Conservation (phyloP, 805 yeast genomes). For the Yamadazyma akitaensis region DNA sequence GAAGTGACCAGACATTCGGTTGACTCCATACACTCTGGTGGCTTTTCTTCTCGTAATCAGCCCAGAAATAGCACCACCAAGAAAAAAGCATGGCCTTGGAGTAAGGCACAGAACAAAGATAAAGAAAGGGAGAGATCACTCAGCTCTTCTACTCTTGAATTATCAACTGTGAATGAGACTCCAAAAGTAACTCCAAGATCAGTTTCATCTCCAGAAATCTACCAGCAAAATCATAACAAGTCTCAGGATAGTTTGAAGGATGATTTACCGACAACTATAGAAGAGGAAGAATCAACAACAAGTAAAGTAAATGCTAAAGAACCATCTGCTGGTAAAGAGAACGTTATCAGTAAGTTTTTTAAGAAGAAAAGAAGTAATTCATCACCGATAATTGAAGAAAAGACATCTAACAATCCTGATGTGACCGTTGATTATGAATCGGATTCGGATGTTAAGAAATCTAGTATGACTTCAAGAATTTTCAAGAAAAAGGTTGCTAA, state of each 20-base stretch:
- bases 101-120: conserved; percentile 14
- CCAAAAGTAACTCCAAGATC: conserved; percentile 20
- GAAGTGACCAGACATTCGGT: conserved; percentile 8
- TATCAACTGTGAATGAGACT: conserved; percentile 23
- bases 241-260: background rate
- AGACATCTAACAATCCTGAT: conserved; percentile 11
- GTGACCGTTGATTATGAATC: conserved; percentile 27
- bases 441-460: conserved; percentile 13
- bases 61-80: conserved; percentile 19
- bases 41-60: conserved; percentile 14
- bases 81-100: conserved; percentile 44
- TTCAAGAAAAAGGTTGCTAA: conserved; percentile 20
- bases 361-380: conserved; percentile 30
- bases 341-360: conserved; percentile 39
- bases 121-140: conserved; percentile 23
- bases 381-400: conserved; percentile 3
- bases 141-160: conserved; percentile 29
- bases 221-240: background rate
- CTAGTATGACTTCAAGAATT: conserved; percentile 7
- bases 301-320: conserved; percentile 10
- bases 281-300: background rate
- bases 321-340: conserved; percentile 28
- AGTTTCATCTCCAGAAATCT: conserved; percentile 36
- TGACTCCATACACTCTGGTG: conserved; percentile 5
- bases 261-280: background rate